phyloP scores from a whole-genome alignment of 2,329 filamentous ascomycete species.

The Exophiala spinifera region DNA sequence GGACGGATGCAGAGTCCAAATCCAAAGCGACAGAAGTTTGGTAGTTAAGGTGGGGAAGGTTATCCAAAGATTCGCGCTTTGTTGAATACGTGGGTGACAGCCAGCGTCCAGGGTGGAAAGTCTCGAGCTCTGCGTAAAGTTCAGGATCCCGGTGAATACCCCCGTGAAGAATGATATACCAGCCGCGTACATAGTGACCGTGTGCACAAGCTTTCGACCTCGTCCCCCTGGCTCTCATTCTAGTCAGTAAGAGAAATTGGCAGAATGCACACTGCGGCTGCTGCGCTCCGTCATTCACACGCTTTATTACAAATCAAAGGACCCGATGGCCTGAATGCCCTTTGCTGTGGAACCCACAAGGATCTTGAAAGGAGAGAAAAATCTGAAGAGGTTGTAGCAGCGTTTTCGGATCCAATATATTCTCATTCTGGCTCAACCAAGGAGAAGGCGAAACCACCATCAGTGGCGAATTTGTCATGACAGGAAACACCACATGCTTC shows the following conservation, averaged over 20 bases:
- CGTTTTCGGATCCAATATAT: too few species aligned
- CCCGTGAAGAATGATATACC: constrained; percentile 27
- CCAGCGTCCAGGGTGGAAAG: constrained; percentile 55
- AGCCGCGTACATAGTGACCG: constrained; percentile 33
- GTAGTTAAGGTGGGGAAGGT: constrained; percentile 53
- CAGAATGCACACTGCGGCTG: too few species aligned
- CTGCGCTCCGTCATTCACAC: too few species aligned
- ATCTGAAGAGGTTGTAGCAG: too few species aligned
- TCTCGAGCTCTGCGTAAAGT: constrained; percentile 51
- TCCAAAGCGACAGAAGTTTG: constrained; percentile 55
- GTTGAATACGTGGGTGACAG: constrained; percentile 50
- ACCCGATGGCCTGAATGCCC: too few species aligned
- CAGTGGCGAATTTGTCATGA: too few species aligned
- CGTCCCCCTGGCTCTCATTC: constrained; percentile 31
- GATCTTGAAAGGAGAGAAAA: too few species aligned
- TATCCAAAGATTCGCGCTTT: constrained; percentile 50
- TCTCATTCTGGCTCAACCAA: too few species aligned
- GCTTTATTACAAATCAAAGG: too few species aligned
- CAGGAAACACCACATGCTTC: too few species aligned
- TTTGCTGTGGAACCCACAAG: too few species aligned
- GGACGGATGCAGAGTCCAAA: constrained; percentile 48
- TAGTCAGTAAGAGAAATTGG: not conserved
- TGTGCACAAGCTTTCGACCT: constrained; percentile 36
- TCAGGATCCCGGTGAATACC: constrained; percentile 52
- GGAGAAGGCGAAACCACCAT: too few species aligned